Evolutionary conservation across 345 rosid genomes (phyloP).

Genomic region (Dimocarpus longan): DNA sequence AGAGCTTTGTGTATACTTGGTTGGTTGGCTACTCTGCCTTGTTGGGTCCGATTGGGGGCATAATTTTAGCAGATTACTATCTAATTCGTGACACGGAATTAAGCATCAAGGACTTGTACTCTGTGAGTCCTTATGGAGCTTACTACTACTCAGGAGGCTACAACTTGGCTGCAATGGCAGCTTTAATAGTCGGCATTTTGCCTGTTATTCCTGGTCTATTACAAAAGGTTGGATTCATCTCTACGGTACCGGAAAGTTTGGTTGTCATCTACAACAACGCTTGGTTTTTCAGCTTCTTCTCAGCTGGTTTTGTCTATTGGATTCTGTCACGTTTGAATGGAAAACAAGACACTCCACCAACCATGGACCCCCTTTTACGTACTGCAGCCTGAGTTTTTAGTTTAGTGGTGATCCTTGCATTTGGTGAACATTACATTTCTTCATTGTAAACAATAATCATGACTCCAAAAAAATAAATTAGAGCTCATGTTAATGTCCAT

Average conservation of each 20-base stretch:
- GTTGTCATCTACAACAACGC: slow-evolving; percentile 75
- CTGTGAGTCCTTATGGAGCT: slow-evolving; percentile 56
- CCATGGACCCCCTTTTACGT: slow-evolving; percentile 50
- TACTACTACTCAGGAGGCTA: slow-evolving; percentile 70
- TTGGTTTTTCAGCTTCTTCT: slow-evolving; percentile 84
- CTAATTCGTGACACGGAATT: slow-evolving; percentile 49
- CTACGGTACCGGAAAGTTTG: slow-evolving; percentile 39
- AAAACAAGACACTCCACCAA: slow-evolving; percentile 34
- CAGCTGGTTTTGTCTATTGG: slow-evolving; percentile 68
- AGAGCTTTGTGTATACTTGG: slow-evolving; percentile 97
- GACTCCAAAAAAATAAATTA: too few relatives aligned
- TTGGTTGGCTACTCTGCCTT: slow-evolving; percentile 86
- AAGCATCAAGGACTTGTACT: slow-evolving; percentile 60
- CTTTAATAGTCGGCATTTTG: slow-evolving; percentile 66
- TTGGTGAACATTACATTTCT: background rate
- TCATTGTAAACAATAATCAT: too few relatives aligned
- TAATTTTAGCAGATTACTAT: slow-evolving; percentile 76
- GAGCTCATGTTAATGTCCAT: too few relatives aligned
- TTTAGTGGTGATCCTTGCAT: background rate
- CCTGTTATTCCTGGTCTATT: slow-evolving; percentile 88
- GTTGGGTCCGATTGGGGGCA: slow-evolving; percentile 85
- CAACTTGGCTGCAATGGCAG: slow-evolving; percentile 58
- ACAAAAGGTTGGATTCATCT: slow-evolving; percentile 63
- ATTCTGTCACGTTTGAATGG: slow-evolving; percentile 39
- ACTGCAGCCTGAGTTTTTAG: slow-evolving; percentile 19